These are phyloP conservation scores for Spiromastix sp. DNA, from an alignment of 2,329 filamentous ascomycete species.

Conservation along the genomic window DNA sequence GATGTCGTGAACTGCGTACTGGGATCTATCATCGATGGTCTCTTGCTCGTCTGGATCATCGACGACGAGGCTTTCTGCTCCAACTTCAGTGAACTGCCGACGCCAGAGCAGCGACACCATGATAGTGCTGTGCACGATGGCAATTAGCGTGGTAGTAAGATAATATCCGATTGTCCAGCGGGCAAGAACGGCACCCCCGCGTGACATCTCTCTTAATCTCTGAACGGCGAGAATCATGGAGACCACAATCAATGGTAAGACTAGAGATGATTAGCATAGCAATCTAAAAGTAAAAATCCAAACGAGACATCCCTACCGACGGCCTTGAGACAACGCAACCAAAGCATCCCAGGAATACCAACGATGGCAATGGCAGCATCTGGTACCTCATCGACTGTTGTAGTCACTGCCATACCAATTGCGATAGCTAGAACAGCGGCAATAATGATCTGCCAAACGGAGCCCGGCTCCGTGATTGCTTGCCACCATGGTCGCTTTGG, in stretches of 20 bases:
- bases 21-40: constrained; percentile 24
- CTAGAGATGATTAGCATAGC: constrained; percentile 22
- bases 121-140: constrained; percentile 39
- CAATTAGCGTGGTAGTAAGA: constrained; percentile 39
- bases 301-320: constrained; percentile 37
- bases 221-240: constrained; percentile 44
- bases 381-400: constrained; percentile 34
- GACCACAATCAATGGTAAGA: constrained; percentile 42
- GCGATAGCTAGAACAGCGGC: constrained; percentile 40
- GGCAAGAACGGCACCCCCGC: constrained; percentile 36
- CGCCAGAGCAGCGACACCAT: constrained; percentile 40
- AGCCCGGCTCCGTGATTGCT: constrained; percentile 32
- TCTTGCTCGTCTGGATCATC: constrained; percentile 13
- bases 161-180: constrained; percentile 42
- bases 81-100: constrained; percentile 30
- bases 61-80: background rate
- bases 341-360: constrained; percentile 41
- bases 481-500: constrained; percentile 24
- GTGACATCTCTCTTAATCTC: constrained; percentile 37
- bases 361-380: constrained; percentile 33
- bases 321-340: constrained; percentile 40
- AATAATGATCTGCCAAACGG: constrained; percentile 40
- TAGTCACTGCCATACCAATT: constrained; percentile 39
- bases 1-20: constrained; percentile 30
- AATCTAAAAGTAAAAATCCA: no score